These are phyloP conservation scores for Rosa rugosa DNA, from an alignment of 306 rosid species.

Conservation along the genomic window DNA sequence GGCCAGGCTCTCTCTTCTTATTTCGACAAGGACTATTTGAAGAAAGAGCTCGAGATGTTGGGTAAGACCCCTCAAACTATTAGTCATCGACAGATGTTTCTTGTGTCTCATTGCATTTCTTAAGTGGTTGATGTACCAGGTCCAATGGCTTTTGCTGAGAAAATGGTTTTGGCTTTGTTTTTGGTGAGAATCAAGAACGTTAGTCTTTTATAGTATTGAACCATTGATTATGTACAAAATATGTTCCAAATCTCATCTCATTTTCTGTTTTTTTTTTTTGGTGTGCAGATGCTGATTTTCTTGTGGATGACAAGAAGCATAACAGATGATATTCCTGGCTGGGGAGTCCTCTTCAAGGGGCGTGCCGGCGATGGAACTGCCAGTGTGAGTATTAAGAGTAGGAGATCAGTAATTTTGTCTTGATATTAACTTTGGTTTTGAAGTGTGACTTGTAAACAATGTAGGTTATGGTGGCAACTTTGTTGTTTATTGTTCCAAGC, in stretches of 20 bases:
- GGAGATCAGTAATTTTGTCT: not conserved
- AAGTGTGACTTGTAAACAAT: not conserved
- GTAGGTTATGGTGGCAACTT: conserved; percentile 72
- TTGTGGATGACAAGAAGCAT: conserved; percentile 93
- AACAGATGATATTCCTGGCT: conserved; percentile 84
- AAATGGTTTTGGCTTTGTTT: conserved; percentile 66
- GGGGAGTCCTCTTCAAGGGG: conserved; percentile 79
- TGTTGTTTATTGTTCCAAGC: conserved; percentile 82
- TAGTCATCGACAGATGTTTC: not conserved
- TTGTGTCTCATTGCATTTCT: not conserved
- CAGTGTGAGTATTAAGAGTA: conserved; percentile 50
- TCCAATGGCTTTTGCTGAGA: conserved; percentile 86
- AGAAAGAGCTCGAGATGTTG: conserved; percentile 66
- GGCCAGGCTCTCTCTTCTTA: conserved; percentile 50
- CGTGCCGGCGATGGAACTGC: conserved; percentile 88
- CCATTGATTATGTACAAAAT: not conserved
- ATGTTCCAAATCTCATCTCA: not conserved
- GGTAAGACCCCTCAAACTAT: conserved; percentile 36
- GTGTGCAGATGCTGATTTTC: conserved; percentile 56
- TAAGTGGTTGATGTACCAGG: conserved; percentile 38
- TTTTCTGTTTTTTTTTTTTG: not conserved
- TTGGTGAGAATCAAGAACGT: conserved; percentile 36
- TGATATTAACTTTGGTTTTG: not conserved
- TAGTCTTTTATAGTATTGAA: not conserved
- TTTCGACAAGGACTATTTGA: conserved; percentile 60